Evolutionary conservation across 192 early-diverging fungal species (phyloP).

Genomic region (Coemansia sp.): DNA sequence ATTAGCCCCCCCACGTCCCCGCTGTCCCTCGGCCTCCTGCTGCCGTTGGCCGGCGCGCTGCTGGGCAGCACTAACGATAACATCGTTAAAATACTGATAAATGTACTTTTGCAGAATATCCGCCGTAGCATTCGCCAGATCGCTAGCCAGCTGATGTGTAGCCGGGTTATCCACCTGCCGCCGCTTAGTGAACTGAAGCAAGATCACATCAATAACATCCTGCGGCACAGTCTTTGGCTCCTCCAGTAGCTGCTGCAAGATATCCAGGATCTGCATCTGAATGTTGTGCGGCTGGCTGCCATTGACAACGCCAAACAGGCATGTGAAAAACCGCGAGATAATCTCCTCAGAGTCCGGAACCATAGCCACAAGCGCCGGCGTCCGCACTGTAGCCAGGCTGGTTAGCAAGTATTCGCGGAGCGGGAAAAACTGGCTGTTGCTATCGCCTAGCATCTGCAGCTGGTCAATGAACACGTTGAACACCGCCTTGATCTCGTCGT

Average conservation of each 20-base stretch:
- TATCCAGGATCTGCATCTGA: conserved; percentile 73
- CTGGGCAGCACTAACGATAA: conserved; percentile 63
- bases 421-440: conserved; percentile 63
- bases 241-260: conserved; percentile 80
- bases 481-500: conserved; percentile 67
- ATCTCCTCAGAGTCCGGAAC: conserved; percentile 75
- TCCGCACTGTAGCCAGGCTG: conserved; percentile 80
- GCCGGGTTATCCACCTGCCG: conserved; percentile 66
- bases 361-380: conserved; percentile 76
- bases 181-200: conserved; percentile 72
- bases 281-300: conserved; percentile 73
- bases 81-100: conserved; percentile 89
- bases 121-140: conserved; percentile 69
- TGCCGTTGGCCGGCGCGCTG: conserved; percentile 23
- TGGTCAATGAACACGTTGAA: conserved; percentile 84
- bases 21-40: conserved; percentile 18
- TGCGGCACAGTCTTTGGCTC: conserved; percentile 68
- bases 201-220: conserved; percentile 83
- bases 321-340: conserved; percentile 65
- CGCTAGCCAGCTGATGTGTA: conserved; percentile 74
- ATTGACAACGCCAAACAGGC: conserved; percentile 69
- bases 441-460: conserved; percentile 62
- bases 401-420: conserved; percentile 85
- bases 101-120: conserved; percentile 89
- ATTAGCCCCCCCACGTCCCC: conserved; percentile 49